phyloP scores from a whole-genome alignment of 2,329 filamentous ascomycete species.

The Penicillium sp. region DNA sequence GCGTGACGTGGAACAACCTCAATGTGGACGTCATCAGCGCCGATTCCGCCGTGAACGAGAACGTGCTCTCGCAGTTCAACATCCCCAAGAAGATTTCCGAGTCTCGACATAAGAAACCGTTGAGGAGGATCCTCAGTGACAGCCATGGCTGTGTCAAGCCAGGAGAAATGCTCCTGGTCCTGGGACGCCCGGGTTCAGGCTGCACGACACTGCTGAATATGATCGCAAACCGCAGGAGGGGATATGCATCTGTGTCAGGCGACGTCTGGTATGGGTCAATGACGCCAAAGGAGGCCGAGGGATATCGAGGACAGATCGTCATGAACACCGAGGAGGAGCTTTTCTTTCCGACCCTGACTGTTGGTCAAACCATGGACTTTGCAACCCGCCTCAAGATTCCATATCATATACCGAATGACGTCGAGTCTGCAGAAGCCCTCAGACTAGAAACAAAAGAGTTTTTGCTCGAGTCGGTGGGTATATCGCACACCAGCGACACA shows the following conservation, averaged over 20 bases:
- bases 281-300: constrained; percentile 37
- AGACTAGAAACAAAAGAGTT: constrained; percentile 50
- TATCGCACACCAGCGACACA: constrained; percentile 59
- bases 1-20: constrained; percentile 62
- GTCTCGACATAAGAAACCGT: constrained; percentile 51
- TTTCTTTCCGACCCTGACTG: constrained; percentile 50
- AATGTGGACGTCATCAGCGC: constrained; percentile 60
- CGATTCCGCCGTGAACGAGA: constrained; percentile 63
- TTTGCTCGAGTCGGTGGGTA: constrained; percentile 55
- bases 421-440: constrained; percentile 43
- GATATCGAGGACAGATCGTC: constrained; percentile 55
- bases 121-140: constrained; percentile 61
- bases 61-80: constrained; percentile 59
- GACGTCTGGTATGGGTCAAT: constrained; percentile 56
- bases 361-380: constrained; percentile 52
- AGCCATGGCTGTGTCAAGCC: constrained; percentile 67
- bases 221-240: constrained; percentile 60
- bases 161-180: constrained; percentile 67
- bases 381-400: constrained; percentile 57
- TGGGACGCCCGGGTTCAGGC: constrained; percentile 65
- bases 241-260: constrained; percentile 56
- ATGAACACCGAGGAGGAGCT: constrained; percentile 53
- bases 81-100: constrained; percentile 53
- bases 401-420: constrained; percentile 44
- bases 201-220: constrained; percentile 70